Conservation (phyloP, 371 early-diverging fungal species). For the Coemansia sp. region DNA sequence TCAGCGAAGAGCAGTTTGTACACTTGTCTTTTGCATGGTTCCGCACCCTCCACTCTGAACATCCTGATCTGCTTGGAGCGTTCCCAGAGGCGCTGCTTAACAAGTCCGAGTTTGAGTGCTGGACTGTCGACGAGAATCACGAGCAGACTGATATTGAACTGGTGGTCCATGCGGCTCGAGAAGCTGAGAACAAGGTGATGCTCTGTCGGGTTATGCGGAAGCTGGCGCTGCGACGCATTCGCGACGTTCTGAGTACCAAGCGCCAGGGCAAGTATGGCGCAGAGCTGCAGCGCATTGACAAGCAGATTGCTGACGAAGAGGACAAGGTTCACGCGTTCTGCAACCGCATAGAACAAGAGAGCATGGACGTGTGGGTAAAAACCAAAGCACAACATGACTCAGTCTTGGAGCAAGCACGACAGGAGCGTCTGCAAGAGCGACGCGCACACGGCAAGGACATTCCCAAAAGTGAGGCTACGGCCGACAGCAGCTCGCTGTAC, state of each 20-base stretch:
- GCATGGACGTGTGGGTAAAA: slow-evolving; percentile 25
- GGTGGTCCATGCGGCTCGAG: slow-evolving; percentile 17
- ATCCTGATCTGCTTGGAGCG: slow-evolving; percentile 43
- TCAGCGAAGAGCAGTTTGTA: slow-evolving; percentile 53
- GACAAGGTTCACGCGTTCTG: slow-evolving; percentile 36
- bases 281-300: slow-evolving; percentile 32
- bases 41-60: slow-evolving; percentile 39
- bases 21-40: slow-evolving; percentile 41
- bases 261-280: slow-evolving; percentile 32
- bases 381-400: slow-evolving; percentile 21
- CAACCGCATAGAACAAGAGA: slow-evolving; percentile 34
- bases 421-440: slow-evolving; percentile 21
- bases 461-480: slow-evolving; percentile 12
- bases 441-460: slow-evolving; percentile 26
- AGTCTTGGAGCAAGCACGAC: slow-evolving; percentile 14
- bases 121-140: slow-evolving; percentile 25
- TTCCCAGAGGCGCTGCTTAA: slow-evolving; percentile 42
- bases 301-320: slow-evolving; percentile 31
- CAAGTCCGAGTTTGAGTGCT: slow-evolving; percentile 29
- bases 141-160: slow-evolving; percentile 21
- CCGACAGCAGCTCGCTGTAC: slow-evolving; percentile 6
- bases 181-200: slow-evolving; percentile 38
- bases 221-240: slow-evolving; percentile 38
- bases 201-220: slow-evolving; percentile 42
- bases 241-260: slow-evolving; percentile 12